phyloP scores from a whole-genome alignment of 2,329 filamentous ascomycete species.

The Diaporthe amygdali region DNA sequence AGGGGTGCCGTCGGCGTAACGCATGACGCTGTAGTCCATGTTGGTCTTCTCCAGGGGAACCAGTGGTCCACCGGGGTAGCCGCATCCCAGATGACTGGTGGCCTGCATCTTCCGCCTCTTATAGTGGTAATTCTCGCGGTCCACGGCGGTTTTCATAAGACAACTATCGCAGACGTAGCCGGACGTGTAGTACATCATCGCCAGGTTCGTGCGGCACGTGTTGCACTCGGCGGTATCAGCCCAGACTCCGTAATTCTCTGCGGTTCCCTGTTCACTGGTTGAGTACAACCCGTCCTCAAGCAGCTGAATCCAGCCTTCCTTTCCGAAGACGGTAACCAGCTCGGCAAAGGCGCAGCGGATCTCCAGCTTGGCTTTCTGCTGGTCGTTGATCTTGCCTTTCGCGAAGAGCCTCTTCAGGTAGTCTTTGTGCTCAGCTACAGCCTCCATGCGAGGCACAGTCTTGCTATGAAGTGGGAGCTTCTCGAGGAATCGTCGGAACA shows the following conservation, averaged over 20 bases:
- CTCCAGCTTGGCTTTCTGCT: background rate
- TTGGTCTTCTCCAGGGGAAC: background rate
- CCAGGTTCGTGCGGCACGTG: background rate
- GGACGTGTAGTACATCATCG: conserved; percentile 4
- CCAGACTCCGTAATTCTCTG: conserved; percentile 10
- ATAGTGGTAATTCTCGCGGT: conserved; percentile 1
- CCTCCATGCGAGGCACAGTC: background rate
- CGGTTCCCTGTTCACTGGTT: background rate
- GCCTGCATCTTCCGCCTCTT: background rate
- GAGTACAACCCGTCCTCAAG: conserved; percentile 8
- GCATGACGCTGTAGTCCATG: background rate
- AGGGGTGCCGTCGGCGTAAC: background rate
- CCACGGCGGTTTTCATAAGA: background rate
- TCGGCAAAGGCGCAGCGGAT: conserved; percentile 8
- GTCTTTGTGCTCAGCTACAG: conserved; percentile 1
- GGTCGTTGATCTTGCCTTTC: background rate
- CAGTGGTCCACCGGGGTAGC: background rate
- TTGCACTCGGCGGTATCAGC: background rate
- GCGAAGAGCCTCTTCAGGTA: background rate
- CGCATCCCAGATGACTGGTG: background rate
- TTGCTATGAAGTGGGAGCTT: conserved; percentile 5
- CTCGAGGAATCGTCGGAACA: conserved; percentile 18
- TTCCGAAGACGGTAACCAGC: conserved; percentile 9
- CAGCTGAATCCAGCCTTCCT: conserved; percentile 12
- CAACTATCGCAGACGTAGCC: conserved; percentile 17